These are phyloP conservation scores for Borovskyia barvae DNA, from an alignment of 208 protist species.

Conservation along the genomic window DNA sequence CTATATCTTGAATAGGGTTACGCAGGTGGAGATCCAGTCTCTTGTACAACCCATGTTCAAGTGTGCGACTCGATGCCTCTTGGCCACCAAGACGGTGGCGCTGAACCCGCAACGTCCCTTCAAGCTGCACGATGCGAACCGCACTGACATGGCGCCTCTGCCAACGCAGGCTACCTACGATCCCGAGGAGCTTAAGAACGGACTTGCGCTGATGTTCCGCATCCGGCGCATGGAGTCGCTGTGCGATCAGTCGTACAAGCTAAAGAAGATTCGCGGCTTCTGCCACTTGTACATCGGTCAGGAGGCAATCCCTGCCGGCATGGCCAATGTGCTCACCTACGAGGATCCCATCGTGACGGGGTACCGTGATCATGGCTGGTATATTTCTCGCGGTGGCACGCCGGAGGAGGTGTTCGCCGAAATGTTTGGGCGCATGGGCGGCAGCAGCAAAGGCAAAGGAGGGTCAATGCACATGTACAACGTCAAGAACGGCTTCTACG, in stretches of 20 bases:
- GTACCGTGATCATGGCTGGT: conserved; percentile 96
- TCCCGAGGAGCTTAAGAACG: conserved; percentile 67
- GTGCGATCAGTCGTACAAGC: conserved; percentile 96
- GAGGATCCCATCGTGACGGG: conserved; percentile 96
- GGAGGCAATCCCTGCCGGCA: conserved; percentile 94
- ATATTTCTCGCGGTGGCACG: conserved; percentile 90
- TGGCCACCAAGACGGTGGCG: conserved; percentile 69
- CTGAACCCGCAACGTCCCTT: conserved; percentile 76
- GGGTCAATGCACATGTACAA: conserved; percentile 99
- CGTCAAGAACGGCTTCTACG: conserved; percentile 92
- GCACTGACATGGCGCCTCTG: conserved; percentile 65
- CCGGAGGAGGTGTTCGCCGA: conserved; percentile 90
- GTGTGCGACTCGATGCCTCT: conserved; percentile 49
- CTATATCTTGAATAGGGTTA: too few species aligned
- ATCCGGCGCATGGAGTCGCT: conserved; percentile 95
- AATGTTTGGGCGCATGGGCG: conserved; percentile 82
- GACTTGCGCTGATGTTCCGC: conserved; percentile 87
- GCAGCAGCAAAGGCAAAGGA: conserved; percentile 94
- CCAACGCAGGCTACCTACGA: conserved; percentile 77
- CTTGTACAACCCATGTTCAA: conserved; percentile 51
- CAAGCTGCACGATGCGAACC: conserved; percentile 64
- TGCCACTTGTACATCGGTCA: conserved; percentile 98
- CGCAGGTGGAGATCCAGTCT: too few species aligned
- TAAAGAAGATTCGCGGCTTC: conserved; percentile 96
- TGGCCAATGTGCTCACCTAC: conserved; percentile 87